Evolutionary conservation across 768 basidiomycete species (phyloP).

Genomic region (Strobilomyces dryophilus): DNA sequence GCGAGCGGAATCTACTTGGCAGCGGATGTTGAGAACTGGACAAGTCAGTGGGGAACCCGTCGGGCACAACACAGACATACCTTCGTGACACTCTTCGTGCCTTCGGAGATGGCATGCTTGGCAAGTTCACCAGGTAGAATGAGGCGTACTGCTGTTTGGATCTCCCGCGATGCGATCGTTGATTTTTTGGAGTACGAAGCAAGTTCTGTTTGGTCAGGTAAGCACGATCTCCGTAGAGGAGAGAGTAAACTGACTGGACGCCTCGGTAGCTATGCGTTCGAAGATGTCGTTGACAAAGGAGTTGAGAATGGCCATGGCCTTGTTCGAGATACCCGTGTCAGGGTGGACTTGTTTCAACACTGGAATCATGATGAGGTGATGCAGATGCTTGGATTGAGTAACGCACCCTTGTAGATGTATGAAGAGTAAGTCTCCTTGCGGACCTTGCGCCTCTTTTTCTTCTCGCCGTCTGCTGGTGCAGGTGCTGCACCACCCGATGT

Average conservation of each 20-base stretch:
- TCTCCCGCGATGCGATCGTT: conserved; percentile 97
- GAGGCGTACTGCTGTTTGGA: conserved; percentile 92
- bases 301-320: conserved; percentile 90
- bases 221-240: neutral
- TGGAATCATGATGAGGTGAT: conserved; percentile 26
- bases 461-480: conserved; percentile 64
- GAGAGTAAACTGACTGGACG: conserved; percentile 59
- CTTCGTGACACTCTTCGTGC: conserved; percentile 74
- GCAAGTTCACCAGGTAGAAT: conserved; percentile 97
- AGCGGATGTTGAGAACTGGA: conserved; percentile 42
- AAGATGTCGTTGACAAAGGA: conserved; percentile 94
- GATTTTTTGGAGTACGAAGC: conserved; percentile 99
- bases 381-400: neutral
- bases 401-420: conserved; percentile 87
- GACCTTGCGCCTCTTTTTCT: conserved; percentile 85
- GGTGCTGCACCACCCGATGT: conserved; percentile 44
- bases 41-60: neutral
- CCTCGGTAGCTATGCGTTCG: conserved; percentile 86
- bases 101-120: conserved; percentile 98
- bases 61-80: conserved; percentile 15
- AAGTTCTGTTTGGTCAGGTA: conserved; percentile 54
- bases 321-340: conserved; percentile 98
- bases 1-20: conserved; percentile 33
- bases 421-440: conserved; percentile 92
- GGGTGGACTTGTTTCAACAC: conserved; percentile 98